Evolutionary conservation across 179 eudicot species (phyloP).

Genomic region (Actinidia chinensis): DNA sequence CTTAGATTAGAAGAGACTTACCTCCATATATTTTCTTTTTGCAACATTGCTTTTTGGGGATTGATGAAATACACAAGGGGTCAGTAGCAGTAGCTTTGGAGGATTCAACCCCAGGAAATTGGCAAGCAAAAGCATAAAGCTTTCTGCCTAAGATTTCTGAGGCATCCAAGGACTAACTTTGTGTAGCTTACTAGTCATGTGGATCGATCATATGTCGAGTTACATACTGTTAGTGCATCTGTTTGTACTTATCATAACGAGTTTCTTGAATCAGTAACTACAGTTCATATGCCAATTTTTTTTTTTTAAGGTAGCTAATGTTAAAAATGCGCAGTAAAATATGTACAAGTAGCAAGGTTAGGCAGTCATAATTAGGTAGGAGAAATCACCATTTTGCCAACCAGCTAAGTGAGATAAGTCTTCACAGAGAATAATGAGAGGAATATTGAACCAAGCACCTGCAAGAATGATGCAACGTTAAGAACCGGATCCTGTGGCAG

Average conservation of each 20-base stretch:
- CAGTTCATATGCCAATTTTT: not conserved
- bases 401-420: not conserved
- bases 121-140: not conserved
- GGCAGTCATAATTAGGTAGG: not conserved
- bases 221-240: not conserved
- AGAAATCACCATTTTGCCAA: slow-evolving; percentile 18
- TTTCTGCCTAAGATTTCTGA: not conserved
- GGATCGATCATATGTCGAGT: no score
- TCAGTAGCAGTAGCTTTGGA: not conserved
- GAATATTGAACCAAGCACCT: not conserved
- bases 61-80: not conserved
- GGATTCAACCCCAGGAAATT: not conserved
- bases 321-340: not conserved
- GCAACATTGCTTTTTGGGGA: not conserved
- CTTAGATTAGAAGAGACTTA: not conserved
- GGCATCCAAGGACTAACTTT: slow-evolving; percentile 1
- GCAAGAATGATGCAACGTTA: slow-evolving; percentile 7
- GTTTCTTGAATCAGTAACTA: not conserved
- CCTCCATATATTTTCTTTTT: not conserved
- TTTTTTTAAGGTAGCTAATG: not conserved
- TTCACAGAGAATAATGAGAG: not conserved
- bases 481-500: not conserved
- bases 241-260: not conserved
- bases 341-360: not conserved
- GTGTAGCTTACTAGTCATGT: not conserved